A percentile compares a stretch with the other conserved stretches of the same genome.
These are phyloP conservation scores for Psilocybe tampanensis DNA, from an alignment of 768 basidiomycete species.

Conservation along the genomic window DNA sequence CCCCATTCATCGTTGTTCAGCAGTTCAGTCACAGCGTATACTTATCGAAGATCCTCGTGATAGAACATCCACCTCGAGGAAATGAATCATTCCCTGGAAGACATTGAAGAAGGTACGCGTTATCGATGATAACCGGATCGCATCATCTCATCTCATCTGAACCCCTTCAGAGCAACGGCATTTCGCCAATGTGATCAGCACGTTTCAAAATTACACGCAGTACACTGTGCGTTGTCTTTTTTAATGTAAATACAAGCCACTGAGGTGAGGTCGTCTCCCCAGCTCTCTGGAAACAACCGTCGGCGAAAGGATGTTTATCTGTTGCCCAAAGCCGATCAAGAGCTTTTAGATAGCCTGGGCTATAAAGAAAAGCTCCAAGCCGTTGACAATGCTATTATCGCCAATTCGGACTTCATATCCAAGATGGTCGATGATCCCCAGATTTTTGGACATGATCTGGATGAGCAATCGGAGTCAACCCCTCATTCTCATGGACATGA, in stretches of 20 bases:
- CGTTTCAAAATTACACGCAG: constrained; percentile 75
- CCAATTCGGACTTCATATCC: constrained; percentile 77
- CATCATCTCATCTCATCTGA: neutral
- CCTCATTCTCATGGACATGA: constrained; percentile 12
- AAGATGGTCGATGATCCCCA: constrained; percentile 78
- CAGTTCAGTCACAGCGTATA: neutral
- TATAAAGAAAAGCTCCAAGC: constrained; percentile 79
- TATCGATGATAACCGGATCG: neutral
- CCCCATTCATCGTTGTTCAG: neutral
- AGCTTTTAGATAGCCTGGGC: constrained; percentile 65
- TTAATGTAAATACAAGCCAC: constrained; percentile 3
- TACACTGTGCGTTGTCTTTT: constrained; percentile 57
- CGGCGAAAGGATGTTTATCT: constrained; percentile 79
- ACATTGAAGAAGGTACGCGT: constrained; percentile 39
- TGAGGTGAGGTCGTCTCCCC: constrained; percentile 5
- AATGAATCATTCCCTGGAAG: constrained; percentile 28
- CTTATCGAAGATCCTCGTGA: neutral
- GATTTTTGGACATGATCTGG: constrained; percentile 69
- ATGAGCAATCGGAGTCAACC: constrained; percentile 18
- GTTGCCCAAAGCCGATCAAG: constrained; percentile 70
- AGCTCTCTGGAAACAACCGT: constrained; percentile 58
- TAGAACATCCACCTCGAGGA: neutral
- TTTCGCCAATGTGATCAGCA: constrained; percentile 73
- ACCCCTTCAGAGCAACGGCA: constrained; percentile 58
- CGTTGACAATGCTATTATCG: constrained; percentile 79